phyloP scores from a whole-genome alignment of 768 basidiomycete species.

The Mycena leptocephala region DNA sequence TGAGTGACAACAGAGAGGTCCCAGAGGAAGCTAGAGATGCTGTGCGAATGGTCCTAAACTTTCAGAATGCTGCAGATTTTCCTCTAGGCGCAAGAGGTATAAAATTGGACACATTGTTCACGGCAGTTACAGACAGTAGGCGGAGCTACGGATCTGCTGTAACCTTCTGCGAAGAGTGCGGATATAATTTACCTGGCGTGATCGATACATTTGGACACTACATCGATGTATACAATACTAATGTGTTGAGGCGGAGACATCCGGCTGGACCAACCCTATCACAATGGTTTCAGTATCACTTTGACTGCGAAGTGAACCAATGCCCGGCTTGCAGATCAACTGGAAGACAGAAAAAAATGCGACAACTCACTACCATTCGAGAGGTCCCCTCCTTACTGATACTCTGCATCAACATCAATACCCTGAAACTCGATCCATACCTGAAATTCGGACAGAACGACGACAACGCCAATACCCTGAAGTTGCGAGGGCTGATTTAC shows the following conservation, averaged over 20 bases:
- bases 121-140: neutral
- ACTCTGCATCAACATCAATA: neutral
- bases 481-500: neutral
- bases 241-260: neutral
- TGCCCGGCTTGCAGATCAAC: neutral
- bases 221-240: neutral
- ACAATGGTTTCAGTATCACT: neutral
- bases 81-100: neutral
- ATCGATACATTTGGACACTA: neutral
- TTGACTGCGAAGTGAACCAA: neutral
- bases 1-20: fast-evolving
- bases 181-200: neutral
- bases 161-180: neutral
- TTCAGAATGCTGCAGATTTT: neutral
- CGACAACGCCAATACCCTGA: neutral
- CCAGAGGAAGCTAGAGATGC: neutral
- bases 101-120: neutral
- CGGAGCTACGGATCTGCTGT: neutral
- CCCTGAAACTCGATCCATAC: neutral
- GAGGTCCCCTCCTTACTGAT: neutral
- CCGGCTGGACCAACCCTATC: neutral
- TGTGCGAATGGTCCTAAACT: neutral
- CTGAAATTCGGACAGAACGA: neutral
- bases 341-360: neutral
- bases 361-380: neutral